Percentiles rank a stretch among this genome's conserved stretches.
Conservation (phyloP, 139 green algal species). For the Dunaliella sp. region DNA sequence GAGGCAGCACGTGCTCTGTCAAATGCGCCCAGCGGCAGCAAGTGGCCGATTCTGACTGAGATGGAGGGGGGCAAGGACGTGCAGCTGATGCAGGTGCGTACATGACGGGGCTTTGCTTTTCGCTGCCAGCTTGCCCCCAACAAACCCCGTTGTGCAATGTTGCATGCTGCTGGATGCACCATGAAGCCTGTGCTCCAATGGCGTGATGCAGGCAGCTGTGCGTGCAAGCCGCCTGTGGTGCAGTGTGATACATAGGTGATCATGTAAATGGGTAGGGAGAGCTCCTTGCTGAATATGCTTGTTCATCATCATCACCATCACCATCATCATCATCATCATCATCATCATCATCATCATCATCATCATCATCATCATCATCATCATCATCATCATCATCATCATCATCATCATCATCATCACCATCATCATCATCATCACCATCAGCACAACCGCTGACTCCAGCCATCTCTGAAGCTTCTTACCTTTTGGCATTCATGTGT, state of each 20-base stretch:
- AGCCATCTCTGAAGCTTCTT: background rate
- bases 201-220: too few relatives aligned
- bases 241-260: background rate
- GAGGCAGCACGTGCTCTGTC: background rate
- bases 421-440: constrained; percentile 6
- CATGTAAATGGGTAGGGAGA: background rate
- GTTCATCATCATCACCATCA: constrained; percentile 4
- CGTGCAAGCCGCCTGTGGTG: too few relatives aligned
- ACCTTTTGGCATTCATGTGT: background rate
- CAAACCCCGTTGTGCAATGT: too few relatives aligned
- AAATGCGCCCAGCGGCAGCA: background rate
- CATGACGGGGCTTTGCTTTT: too few relatives aligned
- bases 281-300: background rate
- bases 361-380: constrained; percentile 8
- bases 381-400: constrained; percentile 8
- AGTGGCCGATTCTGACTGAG: constrained; percentile 45
- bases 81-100: constrained; percentile 45
- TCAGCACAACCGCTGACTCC: background rate
- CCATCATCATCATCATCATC: constrained; percentile 6
- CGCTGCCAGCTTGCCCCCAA: too few relatives aligned
- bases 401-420: constrained; percentile 7
- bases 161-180: too few relatives aligned
- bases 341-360: constrained; percentile 9
- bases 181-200: too few relatives aligned
- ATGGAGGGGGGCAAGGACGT: constrained; percentile 43